Evolutionary conservation across 108 stramenopile species (phyloP), one percentile per base, ranked within the genome.

Genomic region (Epithemia pelagica): DNA sequence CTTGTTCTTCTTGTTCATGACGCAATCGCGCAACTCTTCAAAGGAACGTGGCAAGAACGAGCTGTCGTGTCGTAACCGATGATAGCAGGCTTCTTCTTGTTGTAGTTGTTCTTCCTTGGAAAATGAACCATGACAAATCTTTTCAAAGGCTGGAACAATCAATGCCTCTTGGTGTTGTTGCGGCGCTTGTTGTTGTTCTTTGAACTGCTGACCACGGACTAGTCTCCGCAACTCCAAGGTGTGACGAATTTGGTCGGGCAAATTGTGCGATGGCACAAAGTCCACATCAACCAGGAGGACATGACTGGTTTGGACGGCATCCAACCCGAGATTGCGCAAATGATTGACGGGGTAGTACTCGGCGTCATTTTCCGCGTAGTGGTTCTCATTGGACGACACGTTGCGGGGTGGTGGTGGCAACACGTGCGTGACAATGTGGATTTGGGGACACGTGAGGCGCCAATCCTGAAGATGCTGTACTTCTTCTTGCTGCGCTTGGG

Each of bases 231-330:
- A 58, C 30, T 54, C 57, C 28, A 20, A 27, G 8, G 31, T 30
- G 37, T 1, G 18, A 21, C 33, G 51, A 51, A 53, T 59, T 1
- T 53, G 29, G 10, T 63, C n/a, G 25, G 78, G 53, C 67, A 94
- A 70, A 69, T 77, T 76, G 22, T 64, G 52, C 1, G 89, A 89
- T 1, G 96, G 96, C 31, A 95, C 77, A 37, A 96, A 83, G 70
- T 97, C 96, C 22, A 95, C 82, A 83, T 97, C 96, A 31, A 80
- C 78, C 28, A 93, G 76, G 19, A 97, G 68, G 30, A 95, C 81
- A 69, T 97, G 95, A 33, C 86, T 89, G 19, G 96, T 96, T 28
- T 60, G 62, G 8, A 95, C 94, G 1, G 66, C 68, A 54, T 84
- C 85, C 57, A 97, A 67, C 19, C 88, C 96, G 29, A 88, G 70